Conservation (phyloP, 441 rosid species). For the Gossypium schwendimanii region DNA sequence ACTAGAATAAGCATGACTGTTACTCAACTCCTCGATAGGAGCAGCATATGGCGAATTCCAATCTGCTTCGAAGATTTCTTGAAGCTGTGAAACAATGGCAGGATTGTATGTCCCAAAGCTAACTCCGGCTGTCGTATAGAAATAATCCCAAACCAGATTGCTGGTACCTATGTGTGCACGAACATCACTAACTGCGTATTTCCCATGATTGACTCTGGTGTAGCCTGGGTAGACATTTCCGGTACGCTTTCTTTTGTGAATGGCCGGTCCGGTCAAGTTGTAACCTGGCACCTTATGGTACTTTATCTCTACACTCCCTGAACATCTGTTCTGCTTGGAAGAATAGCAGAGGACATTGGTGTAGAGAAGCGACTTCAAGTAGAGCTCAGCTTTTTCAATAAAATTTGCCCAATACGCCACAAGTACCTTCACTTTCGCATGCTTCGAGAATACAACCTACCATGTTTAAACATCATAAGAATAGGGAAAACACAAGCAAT, state of each 20-base stretch:
- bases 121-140: constrained; percentile 76
- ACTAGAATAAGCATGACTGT: constrained; percentile 26
- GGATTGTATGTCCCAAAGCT: constrained; percentile 68
- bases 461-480: background rate
- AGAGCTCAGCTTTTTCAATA: constrained; percentile 52
- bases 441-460: constrained; percentile 81
- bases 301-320: constrained; percentile 65
- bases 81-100: constrained; percentile 61
- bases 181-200: constrained; percentile 60
- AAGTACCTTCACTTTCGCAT: constrained; percentile 68
- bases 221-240: constrained; percentile 58
- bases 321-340: constrained; percentile 52
- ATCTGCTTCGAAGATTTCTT: constrained; percentile 70
- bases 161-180: constrained; percentile 78
- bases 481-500: background rate
- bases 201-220: constrained; percentile 75
- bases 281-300: constrained; percentile 70
- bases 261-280: constrained; percentile 72
- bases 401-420: constrained; percentile 87
- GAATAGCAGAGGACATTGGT: constrained; percentile 68
- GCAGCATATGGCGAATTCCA: constrained; percentile 77
- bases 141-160: constrained; percentile 86
- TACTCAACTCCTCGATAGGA: constrained; percentile 37
- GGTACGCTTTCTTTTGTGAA: constrained; percentile 37
- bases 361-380: constrained; percentile 61